These are phyloP conservation scores for Brassica juncea DNA, from an alignment of 345 rosid species.

Conservation along the genomic window DNA sequence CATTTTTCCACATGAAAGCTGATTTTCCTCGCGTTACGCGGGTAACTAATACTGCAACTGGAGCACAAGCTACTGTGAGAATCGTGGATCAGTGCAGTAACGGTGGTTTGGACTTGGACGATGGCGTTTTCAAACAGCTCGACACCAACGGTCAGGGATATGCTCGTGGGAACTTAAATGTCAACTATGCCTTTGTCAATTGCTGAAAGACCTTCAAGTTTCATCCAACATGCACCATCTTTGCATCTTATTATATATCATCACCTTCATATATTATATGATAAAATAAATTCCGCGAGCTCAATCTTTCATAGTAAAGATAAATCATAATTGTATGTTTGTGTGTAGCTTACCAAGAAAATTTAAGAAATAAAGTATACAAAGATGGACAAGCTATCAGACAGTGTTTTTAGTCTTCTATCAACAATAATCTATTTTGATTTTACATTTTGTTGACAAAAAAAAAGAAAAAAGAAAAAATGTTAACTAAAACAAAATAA, in stretches of 20 bases:
- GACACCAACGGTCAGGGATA: constrained; percentile 44
- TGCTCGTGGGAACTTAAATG: constrained; percentile 47
- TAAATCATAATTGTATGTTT: background rate
- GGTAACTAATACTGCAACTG: constrained; percentile 51
- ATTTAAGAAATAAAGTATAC: background rate
- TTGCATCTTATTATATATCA: background rate
- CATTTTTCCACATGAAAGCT: background rate
- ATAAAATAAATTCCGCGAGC: background rate
- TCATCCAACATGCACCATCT: background rate
- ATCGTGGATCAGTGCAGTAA: constrained; percentile 57
- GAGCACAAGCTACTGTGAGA: constrained; percentile 46
- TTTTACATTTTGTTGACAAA: no score
- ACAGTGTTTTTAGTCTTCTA: no score
- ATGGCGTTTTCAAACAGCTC: constrained; percentile 38
- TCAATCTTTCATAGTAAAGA: background rate
- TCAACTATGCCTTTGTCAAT: constrained; percentile 47
- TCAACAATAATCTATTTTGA: no score
- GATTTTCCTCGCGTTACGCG: constrained; percentile 11
- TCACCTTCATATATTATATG: background rate
- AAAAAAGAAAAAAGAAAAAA: no score
- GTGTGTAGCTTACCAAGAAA: background rate
- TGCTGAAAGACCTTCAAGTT: constrained; percentile 33
- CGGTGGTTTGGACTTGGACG: constrained; percentile 56
- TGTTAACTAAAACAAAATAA: no score
- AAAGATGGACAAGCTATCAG: no score